Conservation (phyloP, 2,329 filamentous ascomycete genomes). For the Claviceps arundinis region DNA sequence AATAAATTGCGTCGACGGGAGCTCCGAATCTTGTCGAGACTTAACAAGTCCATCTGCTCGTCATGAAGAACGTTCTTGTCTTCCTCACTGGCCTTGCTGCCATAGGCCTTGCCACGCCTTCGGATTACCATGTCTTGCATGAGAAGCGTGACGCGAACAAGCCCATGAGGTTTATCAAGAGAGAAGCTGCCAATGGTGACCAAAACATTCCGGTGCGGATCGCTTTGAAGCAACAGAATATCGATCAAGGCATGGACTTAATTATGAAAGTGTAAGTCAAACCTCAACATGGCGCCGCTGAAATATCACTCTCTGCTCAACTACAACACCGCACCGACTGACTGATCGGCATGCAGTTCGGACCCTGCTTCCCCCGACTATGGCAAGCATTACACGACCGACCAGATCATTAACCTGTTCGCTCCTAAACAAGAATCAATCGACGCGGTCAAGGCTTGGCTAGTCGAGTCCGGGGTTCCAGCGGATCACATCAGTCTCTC, state of each 20-base stretch:
- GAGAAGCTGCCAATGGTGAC: slow-evolving; percentile 8
- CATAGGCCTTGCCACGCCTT: slow-evolving; percentile 8
- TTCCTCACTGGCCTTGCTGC: slow-evolving; percentile 10
- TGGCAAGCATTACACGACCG: slow-evolving; percentile 32
- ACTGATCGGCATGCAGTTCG: slow-evolving; percentile 10
- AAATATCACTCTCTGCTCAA: too few species aligned
- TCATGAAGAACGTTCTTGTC: slow-evolving; percentile 11
- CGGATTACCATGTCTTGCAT: slow-evolving; percentile 18
- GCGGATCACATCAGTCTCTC: slow-evolving; percentile 34
- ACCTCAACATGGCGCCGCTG: too few species aligned
- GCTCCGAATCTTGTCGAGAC: background rate
- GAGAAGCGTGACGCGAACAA: slow-evolving; percentile 14
- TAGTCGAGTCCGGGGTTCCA: slow-evolving; percentile 36
- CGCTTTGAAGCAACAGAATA: slow-evolving; percentile 30
- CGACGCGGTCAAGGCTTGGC: slow-evolving; percentile 37
- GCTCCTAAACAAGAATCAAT: slow-evolving; percentile 30
- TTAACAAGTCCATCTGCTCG: background rate
- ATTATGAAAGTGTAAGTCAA: slow-evolving; percentile 23
- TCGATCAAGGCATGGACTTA: slow-evolving; percentile 31
- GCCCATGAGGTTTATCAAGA: slow-evolving; percentile 14
- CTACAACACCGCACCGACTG: background rate
- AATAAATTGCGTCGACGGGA: too few species aligned
- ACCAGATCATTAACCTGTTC: slow-evolving; percentile 30
- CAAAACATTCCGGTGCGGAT: slow-evolving; percentile 25
- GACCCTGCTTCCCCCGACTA: slow-evolving; percentile 31